phyloP scores from a whole-genome alignment of 2,329 filamentous ascomycete species.

The Colletotrichum sp. region DNA sequence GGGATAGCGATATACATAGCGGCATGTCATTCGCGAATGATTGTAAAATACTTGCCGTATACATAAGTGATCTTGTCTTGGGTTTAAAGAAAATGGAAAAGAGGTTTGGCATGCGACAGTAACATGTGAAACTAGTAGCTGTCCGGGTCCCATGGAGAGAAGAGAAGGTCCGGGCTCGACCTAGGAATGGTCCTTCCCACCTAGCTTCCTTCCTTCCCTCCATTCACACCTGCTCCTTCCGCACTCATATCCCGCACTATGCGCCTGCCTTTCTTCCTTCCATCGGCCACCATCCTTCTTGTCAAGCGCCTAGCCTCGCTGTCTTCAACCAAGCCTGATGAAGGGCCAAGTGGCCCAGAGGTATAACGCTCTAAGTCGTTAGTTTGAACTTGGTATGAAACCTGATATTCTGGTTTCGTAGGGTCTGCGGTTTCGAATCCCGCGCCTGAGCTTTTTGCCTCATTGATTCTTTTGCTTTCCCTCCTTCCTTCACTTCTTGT shows the following conservation, averaged over 20 bases:
- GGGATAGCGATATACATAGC: rapidly evolving
- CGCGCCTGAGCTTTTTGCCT: not conserved
- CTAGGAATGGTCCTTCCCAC: not conserved
- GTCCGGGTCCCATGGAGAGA: rapidly evolving
- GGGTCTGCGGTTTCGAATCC: not conserved
- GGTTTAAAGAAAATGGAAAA: not conserved
- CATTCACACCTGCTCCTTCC: not conserved
- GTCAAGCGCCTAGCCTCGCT: rapidly evolving
- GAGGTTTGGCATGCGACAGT: not conserved
- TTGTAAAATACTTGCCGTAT: not conserved
- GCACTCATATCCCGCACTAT: not conserved
- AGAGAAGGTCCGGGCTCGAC: not conserved
- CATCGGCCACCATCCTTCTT: not conserved
- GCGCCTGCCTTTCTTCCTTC: not conserved
- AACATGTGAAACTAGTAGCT: not conserved
- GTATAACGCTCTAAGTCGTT: not conserved
- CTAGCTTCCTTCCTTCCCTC: not conserved
- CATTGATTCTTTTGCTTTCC: not conserved
- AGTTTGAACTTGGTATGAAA: not conserved
- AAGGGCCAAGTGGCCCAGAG: not conserved
- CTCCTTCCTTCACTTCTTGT: too few species aligned
- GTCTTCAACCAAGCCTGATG: not conserved
- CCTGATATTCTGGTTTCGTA: not conserved
- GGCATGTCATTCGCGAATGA: too few species aligned
- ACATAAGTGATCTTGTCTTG: not conserved